phyloP scores from a whole-genome alignment of 805 yeast genomes.

The Candida succiphila region DNA sequence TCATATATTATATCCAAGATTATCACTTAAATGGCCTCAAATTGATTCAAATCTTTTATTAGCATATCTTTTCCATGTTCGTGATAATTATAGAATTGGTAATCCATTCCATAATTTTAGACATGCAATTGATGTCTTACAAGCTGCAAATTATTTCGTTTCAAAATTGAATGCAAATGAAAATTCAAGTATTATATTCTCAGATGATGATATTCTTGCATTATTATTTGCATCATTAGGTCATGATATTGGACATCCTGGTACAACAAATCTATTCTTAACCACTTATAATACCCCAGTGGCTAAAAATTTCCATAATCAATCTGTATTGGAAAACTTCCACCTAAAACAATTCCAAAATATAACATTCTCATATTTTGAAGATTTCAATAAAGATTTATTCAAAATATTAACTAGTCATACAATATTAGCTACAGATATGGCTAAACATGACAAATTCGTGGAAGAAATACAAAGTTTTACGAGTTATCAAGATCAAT shows the following conservation, averaged over 20 bases:
- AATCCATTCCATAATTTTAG: constrained; percentile 93
- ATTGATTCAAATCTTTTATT: constrained; percentile 32
- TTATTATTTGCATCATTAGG: constrained; percentile 79
- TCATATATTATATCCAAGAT: constrained; percentile 31
- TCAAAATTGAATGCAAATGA: constrained; percentile 4
- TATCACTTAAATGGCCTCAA: not conserved
- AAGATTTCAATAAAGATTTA: constrained; percentile 1
- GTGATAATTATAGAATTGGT: constrained; percentile 74
- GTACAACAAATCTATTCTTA: constrained; percentile 76
- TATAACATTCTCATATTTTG: constrained; percentile 18
- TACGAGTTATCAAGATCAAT: constrained; percentile 12
- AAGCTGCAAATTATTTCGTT: constrained; percentile 69
- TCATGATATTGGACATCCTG: constrained; percentile 96
- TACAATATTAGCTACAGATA: constrained; percentile 74
- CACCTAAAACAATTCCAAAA: constrained; percentile 59
- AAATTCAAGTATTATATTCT: constrained; percentile 6
- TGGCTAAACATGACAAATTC: constrained; percentile 80
- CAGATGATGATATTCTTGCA: constrained; percentile 36
- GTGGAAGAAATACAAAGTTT: constrained; percentile 39
- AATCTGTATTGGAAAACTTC: constrained; percentile 73
- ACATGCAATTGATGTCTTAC: constrained; percentile 93
- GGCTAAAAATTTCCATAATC: constrained; percentile 48
- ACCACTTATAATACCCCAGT: constrained; percentile 50
- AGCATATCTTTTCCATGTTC: constrained; percentile 52
- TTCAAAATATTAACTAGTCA: constrained; percentile 6